A percentile compares a stretch with the other conserved stretches of the same genome.
These are phyloP conservation scores for Melampsora americana DNA, from an alignment of 1,284 basidiomycete genomes.

Conservation along the genomic window DNA sequence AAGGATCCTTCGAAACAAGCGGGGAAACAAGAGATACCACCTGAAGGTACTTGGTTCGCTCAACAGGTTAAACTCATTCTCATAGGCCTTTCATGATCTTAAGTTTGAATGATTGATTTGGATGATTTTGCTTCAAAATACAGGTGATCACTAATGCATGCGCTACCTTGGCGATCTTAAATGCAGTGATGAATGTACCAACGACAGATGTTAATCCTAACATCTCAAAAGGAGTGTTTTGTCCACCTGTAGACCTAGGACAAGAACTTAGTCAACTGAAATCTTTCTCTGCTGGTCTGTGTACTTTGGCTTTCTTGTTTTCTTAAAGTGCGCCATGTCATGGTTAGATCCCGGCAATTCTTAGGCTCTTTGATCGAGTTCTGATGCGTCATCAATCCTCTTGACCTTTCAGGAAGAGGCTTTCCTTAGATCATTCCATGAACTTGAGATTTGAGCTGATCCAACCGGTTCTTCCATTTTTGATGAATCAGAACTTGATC, in stretches of 20 bases:
- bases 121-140: neutral
- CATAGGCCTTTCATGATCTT: neutral
- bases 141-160: constrained; percentile 73
- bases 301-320: constrained; percentile 1
- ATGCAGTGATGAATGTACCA: constrained; percentile 73
- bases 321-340: too few species aligned
- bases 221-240: neutral
- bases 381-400: too few species aligned
- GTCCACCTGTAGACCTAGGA: constrained; percentile 10
- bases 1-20: constrained; percentile 8
- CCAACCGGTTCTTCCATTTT: neutral
- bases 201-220: constrained; percentile 56
- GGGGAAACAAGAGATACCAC: constrained; percentile 12
- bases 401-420: too few species aligned
- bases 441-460: too few species aligned
- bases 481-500: constrained; percentile 46
- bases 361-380: neutral
- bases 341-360: neutral
- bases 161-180: constrained; percentile 80
- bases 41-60: constrained; percentile 28
- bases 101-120: neutral
- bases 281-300: constrained; percentile 66
- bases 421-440: too few species aligned
- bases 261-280: constrained; percentile 69
- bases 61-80: constrained; percentile 15